These are phyloP conservation scores for Citrus trifoliata DNA, from an alignment of 345 rosid genomes.

Conservation along the genomic window DNA sequence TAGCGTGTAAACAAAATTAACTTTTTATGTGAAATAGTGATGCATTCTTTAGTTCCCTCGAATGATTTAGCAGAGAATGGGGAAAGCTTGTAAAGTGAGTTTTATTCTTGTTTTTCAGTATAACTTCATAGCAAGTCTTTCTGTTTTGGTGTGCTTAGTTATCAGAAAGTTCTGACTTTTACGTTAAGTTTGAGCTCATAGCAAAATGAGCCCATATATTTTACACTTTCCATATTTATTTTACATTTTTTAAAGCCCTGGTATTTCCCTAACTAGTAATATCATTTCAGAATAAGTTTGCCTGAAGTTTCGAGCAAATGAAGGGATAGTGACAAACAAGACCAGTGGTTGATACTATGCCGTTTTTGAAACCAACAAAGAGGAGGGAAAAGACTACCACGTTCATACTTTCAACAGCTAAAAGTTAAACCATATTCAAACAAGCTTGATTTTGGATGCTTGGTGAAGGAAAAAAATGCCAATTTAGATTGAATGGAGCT, in stretches of 20 bases:
- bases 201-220: neutral
- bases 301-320: neutral
- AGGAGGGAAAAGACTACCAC: neutral
- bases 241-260: no score
- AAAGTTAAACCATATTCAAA: neutral
- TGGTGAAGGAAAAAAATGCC: neutral
- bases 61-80: neutral
- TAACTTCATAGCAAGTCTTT: neutral
- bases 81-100: conserved; percentile 15
- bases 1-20: neutral
- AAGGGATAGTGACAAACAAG: neutral
- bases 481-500: conserved; percentile 6
- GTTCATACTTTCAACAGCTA: conserved; percentile 3
- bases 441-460: neutral
- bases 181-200: neutral
- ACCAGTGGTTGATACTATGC: neutral
- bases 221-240: neutral
- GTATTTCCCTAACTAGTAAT: neutral
- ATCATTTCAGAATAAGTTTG: neutral
- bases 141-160: neutral
- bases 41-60: conserved; percentile 5
- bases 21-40: neutral
- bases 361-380: neutral
- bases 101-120: neutral
- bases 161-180: no score